Percentiles rank a stretch among this genome's conserved stretches.
Conservation (phyloP, 2,329 filamentous ascomycete genomes). For the Exophiala dermatitidis region DNA sequence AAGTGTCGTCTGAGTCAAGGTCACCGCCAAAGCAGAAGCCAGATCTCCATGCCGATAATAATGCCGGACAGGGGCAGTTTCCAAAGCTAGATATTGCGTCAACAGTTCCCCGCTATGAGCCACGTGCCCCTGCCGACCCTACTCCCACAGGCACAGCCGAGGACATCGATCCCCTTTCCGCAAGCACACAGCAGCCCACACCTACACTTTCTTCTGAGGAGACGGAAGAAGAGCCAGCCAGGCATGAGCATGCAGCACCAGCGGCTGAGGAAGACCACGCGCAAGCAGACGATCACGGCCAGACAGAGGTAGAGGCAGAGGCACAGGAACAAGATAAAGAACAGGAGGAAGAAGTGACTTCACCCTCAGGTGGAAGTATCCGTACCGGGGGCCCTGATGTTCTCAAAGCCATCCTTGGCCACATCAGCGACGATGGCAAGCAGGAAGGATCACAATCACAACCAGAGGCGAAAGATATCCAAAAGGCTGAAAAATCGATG, state of each 20-base stretch:
- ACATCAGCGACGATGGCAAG: conserved; percentile 17
- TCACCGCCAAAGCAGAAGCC: neutral
- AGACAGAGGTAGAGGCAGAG: conserved; percentile 2
- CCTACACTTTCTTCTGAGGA: too few species aligned
- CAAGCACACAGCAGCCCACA: neutral
- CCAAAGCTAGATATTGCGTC: conserved; percentile 17
- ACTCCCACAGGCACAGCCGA: conserved; percentile 19
- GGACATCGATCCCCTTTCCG: conserved; percentile 17
- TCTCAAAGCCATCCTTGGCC: conserved; percentile 23
- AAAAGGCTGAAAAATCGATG: neutral
- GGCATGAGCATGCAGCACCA: neutral
- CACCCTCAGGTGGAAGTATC: conserved; percentile 24
- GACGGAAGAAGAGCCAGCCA: neutral
- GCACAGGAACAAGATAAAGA: conserved; percentile 5
- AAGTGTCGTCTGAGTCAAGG: neutral
- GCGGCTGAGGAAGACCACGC: conserved; percentile 3
- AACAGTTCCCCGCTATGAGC: conserved; percentile 18
- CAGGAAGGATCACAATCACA: neutral
- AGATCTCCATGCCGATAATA: conserved; percentile 1
- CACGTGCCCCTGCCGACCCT: conserved; percentile 22
- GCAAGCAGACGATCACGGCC: neutral
- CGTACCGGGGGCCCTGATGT: conserved; percentile 22
- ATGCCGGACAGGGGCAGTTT: conserved; percentile 4
- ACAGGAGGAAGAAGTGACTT: conserved; percentile 10
- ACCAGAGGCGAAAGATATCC: neutral